Conservation (phyloP, 2,329 filamentous ascomycete genomes). For the Fusarium ambrosium region DNA sequence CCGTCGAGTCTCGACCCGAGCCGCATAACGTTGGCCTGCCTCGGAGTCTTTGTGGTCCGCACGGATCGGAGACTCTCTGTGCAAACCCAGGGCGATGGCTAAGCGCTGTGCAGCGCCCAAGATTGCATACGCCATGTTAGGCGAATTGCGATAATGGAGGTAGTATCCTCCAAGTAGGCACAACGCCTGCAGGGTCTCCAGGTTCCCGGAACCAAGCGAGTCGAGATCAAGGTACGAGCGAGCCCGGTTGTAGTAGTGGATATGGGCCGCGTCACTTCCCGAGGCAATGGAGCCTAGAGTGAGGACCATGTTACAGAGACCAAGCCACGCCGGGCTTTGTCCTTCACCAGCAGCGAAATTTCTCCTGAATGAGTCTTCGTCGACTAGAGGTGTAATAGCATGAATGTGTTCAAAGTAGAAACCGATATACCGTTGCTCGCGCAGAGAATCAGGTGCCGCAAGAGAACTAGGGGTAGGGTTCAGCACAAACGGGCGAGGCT, state of each 20-base stretch:
- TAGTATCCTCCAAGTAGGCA: slow-evolving; percentile 82
- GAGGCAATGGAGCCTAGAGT: slow-evolving; percentile 72
- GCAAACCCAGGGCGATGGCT: slow-evolving; percentile 80
- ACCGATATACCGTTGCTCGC: slow-evolving; percentile 62
- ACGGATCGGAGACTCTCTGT: slow-evolving; percentile 66
- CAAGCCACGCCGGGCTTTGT: slow-evolving; percentile 70
- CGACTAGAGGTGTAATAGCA: slow-evolving; percentile 70
- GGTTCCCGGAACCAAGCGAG: slow-evolving; percentile 70
- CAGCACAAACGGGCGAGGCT: background rate
- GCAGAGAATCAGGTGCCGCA: slow-evolving; percentile 55
- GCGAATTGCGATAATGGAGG: slow-evolving; percentile 82
- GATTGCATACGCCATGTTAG: slow-evolving; percentile 81
- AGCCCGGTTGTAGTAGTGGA: slow-evolving; percentile 68
- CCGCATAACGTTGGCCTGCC: slow-evolving; percentile 54
- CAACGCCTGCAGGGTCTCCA: slow-evolving; percentile 81
- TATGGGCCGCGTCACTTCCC: slow-evolving; percentile 67
- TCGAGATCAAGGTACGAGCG: slow-evolving; percentile 68
- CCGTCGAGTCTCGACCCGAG: slow-evolving; percentile 67
- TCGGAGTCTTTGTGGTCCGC: slow-evolving; percentile 54
- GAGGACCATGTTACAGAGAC: slow-evolving; percentile 73
- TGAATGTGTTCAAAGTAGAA: slow-evolving; percentile 74
- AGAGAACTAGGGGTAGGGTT: slow-evolving; percentile 45
- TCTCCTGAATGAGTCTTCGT: slow-evolving; percentile 70
- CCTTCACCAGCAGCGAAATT: slow-evolving; percentile 65
- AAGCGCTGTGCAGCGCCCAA: slow-evolving; percentile 79